phyloP scores from a whole-genome alignment of 1,284 basidiomycete genomes.

The Earliella scabrosa region DNA sequence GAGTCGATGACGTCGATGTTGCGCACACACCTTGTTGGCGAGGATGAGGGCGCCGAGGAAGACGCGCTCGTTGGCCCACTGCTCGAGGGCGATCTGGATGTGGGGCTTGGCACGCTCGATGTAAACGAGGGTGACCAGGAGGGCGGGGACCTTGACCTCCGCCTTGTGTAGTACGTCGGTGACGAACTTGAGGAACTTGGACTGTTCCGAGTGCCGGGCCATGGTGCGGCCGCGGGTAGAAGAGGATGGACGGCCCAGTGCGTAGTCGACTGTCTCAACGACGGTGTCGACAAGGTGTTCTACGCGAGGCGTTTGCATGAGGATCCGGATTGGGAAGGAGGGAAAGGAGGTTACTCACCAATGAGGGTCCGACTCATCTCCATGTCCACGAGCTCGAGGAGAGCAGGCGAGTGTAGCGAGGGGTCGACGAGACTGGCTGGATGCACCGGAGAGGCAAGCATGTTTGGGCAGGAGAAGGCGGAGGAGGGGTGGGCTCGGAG shows the following conservation, averaged over 20 bases:
- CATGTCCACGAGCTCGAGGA: constrained; percentile 65
- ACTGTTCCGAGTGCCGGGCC: constrained; percentile 52
- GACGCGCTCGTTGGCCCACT: constrained; percentile 80
- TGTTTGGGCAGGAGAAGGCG: constrained; percentile 4
- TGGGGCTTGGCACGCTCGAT: constrained; percentile 73
- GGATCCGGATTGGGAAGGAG: constrained; percentile 6
- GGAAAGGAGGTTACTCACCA: constrained; percentile 46
- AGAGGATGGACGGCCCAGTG: constrained; percentile 63
- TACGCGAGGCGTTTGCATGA: constrained; percentile 10
- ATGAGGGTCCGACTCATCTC: constrained; percentile 62
- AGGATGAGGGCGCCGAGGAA: constrained; percentile 75
- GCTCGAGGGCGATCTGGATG: constrained; percentile 73
- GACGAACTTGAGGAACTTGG: constrained; percentile 64
- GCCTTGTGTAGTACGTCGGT: constrained; percentile 67
- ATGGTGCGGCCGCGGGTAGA: constrained; percentile 51
- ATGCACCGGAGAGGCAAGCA: constrained; percentile 46
- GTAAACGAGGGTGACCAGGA: constrained; percentile 71
- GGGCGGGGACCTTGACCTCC: constrained; percentile 65
- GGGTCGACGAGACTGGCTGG: constrained; percentile 67
- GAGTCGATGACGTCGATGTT: constrained; percentile 17
- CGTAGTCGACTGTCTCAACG: constrained; percentile 72
- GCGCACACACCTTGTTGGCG: constrained; percentile 65
- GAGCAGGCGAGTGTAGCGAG: constrained; percentile 59
- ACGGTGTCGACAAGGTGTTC: constrained; percentile 72
- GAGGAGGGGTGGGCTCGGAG: constrained; percentile 13